These are phyloP conservation scores for Solanum hybrid DNA, from an alignment of 305 asterid species.

Conservation along the genomic window DNA sequence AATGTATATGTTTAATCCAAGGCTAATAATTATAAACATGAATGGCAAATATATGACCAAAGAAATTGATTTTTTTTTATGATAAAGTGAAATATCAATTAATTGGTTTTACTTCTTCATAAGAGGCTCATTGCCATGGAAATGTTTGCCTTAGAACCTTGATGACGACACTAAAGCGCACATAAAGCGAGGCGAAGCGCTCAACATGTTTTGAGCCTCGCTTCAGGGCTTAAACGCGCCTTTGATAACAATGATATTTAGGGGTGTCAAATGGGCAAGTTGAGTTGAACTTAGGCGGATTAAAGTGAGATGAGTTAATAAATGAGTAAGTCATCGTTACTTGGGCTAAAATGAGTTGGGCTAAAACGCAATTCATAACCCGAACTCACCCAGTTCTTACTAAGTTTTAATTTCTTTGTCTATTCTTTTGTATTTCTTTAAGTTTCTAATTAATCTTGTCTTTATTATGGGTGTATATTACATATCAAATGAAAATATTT, in stretches of 20 bases:
- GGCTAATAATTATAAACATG: neutral
- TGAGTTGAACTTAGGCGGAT: neutral
- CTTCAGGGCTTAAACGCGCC: neutral
- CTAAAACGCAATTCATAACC: neutral
- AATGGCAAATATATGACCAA: neutral
- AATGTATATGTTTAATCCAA: neutral
- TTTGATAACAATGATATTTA: neutral
- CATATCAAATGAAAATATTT: neutral
- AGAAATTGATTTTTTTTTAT: neutral
- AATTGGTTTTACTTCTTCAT: neutral
- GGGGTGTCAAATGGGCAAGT: neutral
- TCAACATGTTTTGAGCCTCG: neutral
- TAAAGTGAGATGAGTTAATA: neutral
- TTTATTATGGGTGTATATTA: neutral
- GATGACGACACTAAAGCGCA: neutral
- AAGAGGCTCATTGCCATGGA: neutral
- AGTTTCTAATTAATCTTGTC: neutral
- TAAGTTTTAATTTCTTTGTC: neutral
- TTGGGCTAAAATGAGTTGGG: neutral
- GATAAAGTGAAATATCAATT: neutral
- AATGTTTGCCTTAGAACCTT: neutral
- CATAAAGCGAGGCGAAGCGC: neutral
- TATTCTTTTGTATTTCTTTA: neutral
- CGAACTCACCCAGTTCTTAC: neutral
- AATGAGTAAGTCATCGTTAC: neutral